Conservation (phyloP, 106 monocot species). For the Acorus calamus region DNA sequence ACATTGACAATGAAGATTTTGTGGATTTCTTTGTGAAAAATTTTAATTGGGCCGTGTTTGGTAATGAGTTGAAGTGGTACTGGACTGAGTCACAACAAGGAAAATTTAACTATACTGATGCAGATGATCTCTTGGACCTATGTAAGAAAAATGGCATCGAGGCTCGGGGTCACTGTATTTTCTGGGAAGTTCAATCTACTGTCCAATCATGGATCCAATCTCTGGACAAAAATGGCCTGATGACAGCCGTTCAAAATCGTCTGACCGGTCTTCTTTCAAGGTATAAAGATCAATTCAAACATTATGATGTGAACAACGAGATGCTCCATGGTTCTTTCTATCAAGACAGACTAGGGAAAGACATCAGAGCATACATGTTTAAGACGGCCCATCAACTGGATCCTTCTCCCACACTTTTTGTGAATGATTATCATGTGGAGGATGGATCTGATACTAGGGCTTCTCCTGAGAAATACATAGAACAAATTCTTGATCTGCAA, state of each 20-base stretch:
- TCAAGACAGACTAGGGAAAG: slow-evolving; percentile 59
- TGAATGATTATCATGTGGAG: slow-evolving; percentile 84
- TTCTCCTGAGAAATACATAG: slow-evolving; percentile 46
- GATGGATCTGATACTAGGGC: slow-evolving; percentile 30
- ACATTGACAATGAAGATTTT: slow-evolving; percentile 81
- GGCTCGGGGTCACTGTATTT: slow-evolving; percentile 59
- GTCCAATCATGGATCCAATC: slow-evolving; percentile 57
- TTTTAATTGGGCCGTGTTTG: slow-evolving; percentile 89
- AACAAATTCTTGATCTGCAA: slow-evolving; percentile 45
- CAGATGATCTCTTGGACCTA: slow-evolving; percentile 49
- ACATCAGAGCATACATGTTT: slow-evolving; percentile 55
- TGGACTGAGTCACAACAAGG: slow-evolving; percentile 65
- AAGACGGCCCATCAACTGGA: slow-evolving; percentile 54
- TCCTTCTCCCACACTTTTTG: slow-evolving; percentile 61
- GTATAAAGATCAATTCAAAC: slow-evolving; percentile 60
- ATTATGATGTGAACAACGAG: slow-evolving; percentile 88
- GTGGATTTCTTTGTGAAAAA: slow-evolving; percentile 62
- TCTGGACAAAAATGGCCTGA: slow-evolving; percentile 41
- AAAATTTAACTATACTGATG: slow-evolving; percentile 53
- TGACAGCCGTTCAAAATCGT: slow-evolving; percentile 51
- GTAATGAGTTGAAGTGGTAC: slow-evolving; percentile 87
- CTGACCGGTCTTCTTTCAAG: slow-evolving; percentile 52
- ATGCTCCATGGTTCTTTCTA: slow-evolving; percentile 93
- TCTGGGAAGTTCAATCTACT: slow-evolving; percentile 46
- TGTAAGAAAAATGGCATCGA: slow-evolving; percentile 36